Percentiles rank a stretch among this genome's conserved stretches.
phyloP scores from a whole-genome alignment of 2,329 filamentous ascomycete species.

The Sporothrix brasiliensis region DNA sequence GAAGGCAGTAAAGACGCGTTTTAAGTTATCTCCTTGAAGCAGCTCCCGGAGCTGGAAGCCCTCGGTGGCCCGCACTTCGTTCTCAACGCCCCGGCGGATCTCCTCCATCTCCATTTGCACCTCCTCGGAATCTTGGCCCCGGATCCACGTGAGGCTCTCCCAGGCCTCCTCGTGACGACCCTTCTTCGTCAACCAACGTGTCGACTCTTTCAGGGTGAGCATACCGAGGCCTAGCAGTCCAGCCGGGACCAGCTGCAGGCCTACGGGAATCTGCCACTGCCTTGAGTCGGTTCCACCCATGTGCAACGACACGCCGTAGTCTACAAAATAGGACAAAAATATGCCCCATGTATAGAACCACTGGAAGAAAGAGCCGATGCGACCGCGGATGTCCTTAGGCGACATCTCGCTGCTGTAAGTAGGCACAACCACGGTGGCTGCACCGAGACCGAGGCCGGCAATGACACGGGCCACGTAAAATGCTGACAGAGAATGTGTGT shows the following conservation, averaged over 20 bases:
- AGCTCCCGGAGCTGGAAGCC: slow-evolving; percentile 50
- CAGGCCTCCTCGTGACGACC: slow-evolving; percentile 67
- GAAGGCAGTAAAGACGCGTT: slow-evolving; percentile 49
- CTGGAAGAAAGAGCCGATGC: slow-evolving; percentile 50
- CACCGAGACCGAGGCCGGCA: slow-evolving; percentile 5
- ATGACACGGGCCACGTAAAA: slow-evolving; percentile 42
- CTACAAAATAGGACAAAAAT: slow-evolving; percentile 43
- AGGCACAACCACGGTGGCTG: slow-evolving; percentile 48
- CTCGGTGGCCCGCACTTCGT: slow-evolving; percentile 51
- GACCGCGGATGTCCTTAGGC: slow-evolving; percentile 51
- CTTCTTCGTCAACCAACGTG: slow-evolving; percentile 76
- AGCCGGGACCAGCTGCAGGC: slow-evolving; percentile 63
- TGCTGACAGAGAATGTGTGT: slow-evolving; percentile 22
- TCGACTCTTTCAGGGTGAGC: slow-evolving; percentile 68
- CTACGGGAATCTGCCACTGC: slow-evolving; percentile 10
- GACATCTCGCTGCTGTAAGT: slow-evolving; percentile 53
- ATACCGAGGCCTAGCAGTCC: slow-evolving; percentile 67
- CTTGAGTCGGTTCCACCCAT: not conserved
- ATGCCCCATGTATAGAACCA: slow-evolving; percentile 51
- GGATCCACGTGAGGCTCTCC: slow-evolving; percentile 70
- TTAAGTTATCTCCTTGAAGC: slow-evolving; percentile 50
- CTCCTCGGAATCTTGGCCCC: not conserved
- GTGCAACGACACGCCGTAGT: slow-evolving; percentile 11
- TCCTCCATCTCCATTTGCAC: slow-evolving; percentile 51
- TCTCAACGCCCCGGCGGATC: slow-evolving; percentile 52